Base-by-base conservation (phyloP, 371 early-diverging fungal genomes). In the Thermomucor indicae-seudaticae region DNA sequence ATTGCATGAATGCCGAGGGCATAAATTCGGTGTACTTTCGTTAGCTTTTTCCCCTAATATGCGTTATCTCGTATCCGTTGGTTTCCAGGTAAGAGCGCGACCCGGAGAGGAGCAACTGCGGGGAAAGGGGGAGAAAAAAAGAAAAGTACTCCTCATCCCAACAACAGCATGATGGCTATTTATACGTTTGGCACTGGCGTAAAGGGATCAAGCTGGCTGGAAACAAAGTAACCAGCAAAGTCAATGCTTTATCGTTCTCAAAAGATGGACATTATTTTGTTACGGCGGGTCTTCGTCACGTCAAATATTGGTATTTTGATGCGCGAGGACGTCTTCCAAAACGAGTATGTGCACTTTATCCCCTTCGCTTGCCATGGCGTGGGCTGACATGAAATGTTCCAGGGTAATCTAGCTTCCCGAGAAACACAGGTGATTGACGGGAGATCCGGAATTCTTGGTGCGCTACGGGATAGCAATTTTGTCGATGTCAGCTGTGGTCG, bases 111-210 rank as follows among this genome's bases (percentile, higher is more conserved):
- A 24, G 44, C 12, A 24, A 20, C 16, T 27, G 24, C 22, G 4
- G 7, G 6, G 28, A 27, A 17, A 24, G 3, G 12, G 24, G 29
- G 44, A 6, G 11, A 27, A 27, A 27, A 24, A 27, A 7, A n/a
- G 6, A 16, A 43, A 27, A 27, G 44, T 17, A 22, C 39, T 39
- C 19, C 17, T 39, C 39, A 39, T 17, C 39, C 7, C n/a, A n/a
- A n/a, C n/a, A n/a, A 14, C 69, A 89, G 85, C 91, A 91, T 58
- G 93, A 92, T 63, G 91, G 90, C 0, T 86, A 78, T 56, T 56
- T 90, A 22, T 81, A 88, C 58, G 80, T 91, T 23, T 92, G 93
- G 93, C 80, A 91, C 62, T 90, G 90, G 89, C 71, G 78, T 52
- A 78, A 76, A 27, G 84, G 83, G 3, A 64, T 65, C 3, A 80